phyloP scores from a whole-genome alignment of 164 flowering plant genomes.

The Vitis vinifera region ASM3070453v1 NC_081818.1:27575501-27576000 shows the following conservation, averaged over 20 bases:
- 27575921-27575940: constrained; percentile 69
- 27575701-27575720: constrained; percentile 52
- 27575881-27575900: not conserved
- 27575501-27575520: constrained; percentile 70
- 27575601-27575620: constrained; percentile 66
- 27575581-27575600: constrained; percentile 68
- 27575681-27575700: constrained; percentile 32
- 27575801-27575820: constrained; percentile 19
- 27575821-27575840: not conserved
- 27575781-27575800: constrained; percentile 42
- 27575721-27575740: constrained; percentile 27
- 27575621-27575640: constrained; percentile 34
- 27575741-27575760: constrained; percentile 24
- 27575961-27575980: constrained; percentile 48
- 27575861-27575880: not conserved
- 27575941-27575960: constrained; percentile 85
- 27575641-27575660: constrained; percentile 22
- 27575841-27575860: not conserved
- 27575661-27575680: constrained; percentile 22
- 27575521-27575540: constrained; percentile 3
- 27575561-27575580: constrained; percentile 3
- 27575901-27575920: not conserved
- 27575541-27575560: not conserved
- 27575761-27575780: constrained; percentile 18
- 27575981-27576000: not conserved